phyloP scores from a whole-genome alignment of 257 asterid genomes.

The Fraxinus excelsior region DNA sequence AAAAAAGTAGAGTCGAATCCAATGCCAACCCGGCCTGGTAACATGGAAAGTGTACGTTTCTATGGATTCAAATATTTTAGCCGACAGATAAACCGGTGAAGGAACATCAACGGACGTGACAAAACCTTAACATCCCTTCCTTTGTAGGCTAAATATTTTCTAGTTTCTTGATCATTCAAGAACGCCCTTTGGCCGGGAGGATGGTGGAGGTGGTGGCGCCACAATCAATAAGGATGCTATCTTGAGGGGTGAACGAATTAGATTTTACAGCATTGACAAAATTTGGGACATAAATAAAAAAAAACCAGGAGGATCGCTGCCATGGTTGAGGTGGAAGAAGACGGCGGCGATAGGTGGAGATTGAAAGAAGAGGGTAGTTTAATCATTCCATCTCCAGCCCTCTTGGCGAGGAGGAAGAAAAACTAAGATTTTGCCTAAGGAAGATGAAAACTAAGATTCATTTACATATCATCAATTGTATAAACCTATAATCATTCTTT shows the following conservation, averaged over 20 bases:
- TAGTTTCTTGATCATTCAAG: constrained; percentile 46
- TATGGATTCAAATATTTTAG: constrained; percentile 47
- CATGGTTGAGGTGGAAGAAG: constrained; percentile 32
- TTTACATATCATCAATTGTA: not conserved
- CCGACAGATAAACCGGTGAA: constrained; percentile 53
- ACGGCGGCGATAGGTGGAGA: not conserved
- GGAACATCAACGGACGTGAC: constrained; percentile 37
- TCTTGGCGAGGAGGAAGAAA: constrained; percentile 32
- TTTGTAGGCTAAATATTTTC: constrained; percentile 36
- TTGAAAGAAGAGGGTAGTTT: constrained; percentile 19
- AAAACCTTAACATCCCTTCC: constrained; percentile 46
- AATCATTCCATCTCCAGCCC: constrained; percentile 54
- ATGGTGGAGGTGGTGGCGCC: constrained; percentile 42
- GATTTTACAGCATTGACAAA: constrained; percentile 37
- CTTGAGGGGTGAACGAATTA: constrained; percentile 56
- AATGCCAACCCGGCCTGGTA: constrained; percentile 72
- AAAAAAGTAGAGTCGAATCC: constrained; percentile 76
- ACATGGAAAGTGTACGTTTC: constrained; percentile 73
- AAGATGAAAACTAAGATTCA: constrained; percentile 2
- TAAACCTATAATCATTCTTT: not conserved
- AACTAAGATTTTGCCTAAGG: constrained; percentile 17
- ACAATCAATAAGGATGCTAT: constrained; percentile 62
- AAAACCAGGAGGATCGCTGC: constrained; percentile 40
- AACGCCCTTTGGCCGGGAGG: constrained; percentile 44
- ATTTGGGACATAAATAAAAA: constrained; percentile 21